Evolutionary conservation across 2,329 filamentous ascomycete species (phyloP).

Genomic region (Pseudogymnoascus pannorum): DNA sequence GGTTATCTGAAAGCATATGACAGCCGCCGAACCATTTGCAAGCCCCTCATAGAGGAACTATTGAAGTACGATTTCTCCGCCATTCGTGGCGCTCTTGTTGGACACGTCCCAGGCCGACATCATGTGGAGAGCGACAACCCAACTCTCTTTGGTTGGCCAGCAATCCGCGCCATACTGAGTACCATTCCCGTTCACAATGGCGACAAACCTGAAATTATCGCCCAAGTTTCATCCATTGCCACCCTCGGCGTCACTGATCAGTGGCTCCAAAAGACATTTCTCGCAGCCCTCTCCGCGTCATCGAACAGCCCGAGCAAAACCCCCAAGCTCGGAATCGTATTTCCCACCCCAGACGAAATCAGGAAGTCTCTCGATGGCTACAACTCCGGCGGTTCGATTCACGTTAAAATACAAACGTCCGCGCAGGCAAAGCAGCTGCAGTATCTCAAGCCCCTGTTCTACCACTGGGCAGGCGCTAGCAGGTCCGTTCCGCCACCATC

Average conservation of each 20-base stretch:
- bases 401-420: conserved; percentile 65
- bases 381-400: conserved; percentile 68
- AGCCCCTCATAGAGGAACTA: conserved; percentile 50
- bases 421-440: conserved; percentile 67
- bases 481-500: conserved; percentile 11
- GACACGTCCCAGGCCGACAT: conserved; percentile 67
- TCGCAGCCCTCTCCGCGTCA: conserved; percentile 37
- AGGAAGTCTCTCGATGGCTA: conserved; percentile 72
- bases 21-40: conserved; percentile 43
- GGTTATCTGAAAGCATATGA: conserved; percentile 68
- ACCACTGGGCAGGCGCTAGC: conserved; percentile 73
- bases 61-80: conserved; percentile 59
- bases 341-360: conserved; percentile 74
- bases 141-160: conserved; percentile 74
- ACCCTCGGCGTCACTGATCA: conserved; percentile 63
- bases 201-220: conserved; percentile 40
- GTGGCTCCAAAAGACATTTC: conserved; percentile 64
- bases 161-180: conserved; percentile 52
- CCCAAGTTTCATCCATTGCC: conserved; percentile 74
- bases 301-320: conserved; percentile 18
- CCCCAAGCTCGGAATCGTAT: conserved; percentile 63
- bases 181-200: conserved; percentile 41
- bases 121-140: conserved; percentile 35
- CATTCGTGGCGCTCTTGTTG: conserved; percentile 65
- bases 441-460: conserved; percentile 63